Evolutionary conservation across 2,329 filamentous ascomycete species (phyloP), one percentile per base, ranked within the genome.

Genomic region (Stagonosporopsis cucurbitacearum): DNA sequence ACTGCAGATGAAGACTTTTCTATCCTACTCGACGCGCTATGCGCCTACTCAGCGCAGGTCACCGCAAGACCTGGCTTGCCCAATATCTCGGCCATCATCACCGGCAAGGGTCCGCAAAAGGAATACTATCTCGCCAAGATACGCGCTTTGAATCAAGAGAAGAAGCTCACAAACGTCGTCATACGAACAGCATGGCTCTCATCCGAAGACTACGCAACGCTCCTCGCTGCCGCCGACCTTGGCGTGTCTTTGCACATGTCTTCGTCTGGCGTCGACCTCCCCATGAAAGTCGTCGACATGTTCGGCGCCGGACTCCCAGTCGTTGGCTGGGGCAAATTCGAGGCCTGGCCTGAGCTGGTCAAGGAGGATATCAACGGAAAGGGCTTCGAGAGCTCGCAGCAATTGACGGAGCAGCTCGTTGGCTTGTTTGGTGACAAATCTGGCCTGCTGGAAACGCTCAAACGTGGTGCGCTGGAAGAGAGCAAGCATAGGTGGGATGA

Each of bases 251-350:
- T 99, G 23, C 95, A 99, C 78, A 96, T 87, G 62, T 97, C 92
- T 13, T 96, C 90, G 63, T 96, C 92, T 2, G 95, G 95, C 1
- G 92, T 99, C 0, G 95, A 99, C 75, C 80, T 99, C 19, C 95
- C 95, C 0, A 99, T 99, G 95, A 99, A 99, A 78, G 92, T 99
- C 1, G 93, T 99, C 13, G 95, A 99, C 73, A 97, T 99, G 93
- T 98, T 99, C 73, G 95, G 95, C 2, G 90, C 93, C 0, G 95
- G 94, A 0, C 79, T 99, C 25, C 95, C 95, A 0, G 95, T 99
- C 0, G 88, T 89, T 0, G 94, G 92, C 4, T 98, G 95, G 82
- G 86, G 85, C 23, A 84, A 84, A 2, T 99, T 96, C 70, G 88
- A 93, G 71, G 94, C 93, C 59, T 96, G 96, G 82, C 81, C 85